These are phyloP conservation scores for Fusarium illudens DNA, from an alignment of 2,329 filamentous ascomycete species.

Conservation along the genomic window DNA sequence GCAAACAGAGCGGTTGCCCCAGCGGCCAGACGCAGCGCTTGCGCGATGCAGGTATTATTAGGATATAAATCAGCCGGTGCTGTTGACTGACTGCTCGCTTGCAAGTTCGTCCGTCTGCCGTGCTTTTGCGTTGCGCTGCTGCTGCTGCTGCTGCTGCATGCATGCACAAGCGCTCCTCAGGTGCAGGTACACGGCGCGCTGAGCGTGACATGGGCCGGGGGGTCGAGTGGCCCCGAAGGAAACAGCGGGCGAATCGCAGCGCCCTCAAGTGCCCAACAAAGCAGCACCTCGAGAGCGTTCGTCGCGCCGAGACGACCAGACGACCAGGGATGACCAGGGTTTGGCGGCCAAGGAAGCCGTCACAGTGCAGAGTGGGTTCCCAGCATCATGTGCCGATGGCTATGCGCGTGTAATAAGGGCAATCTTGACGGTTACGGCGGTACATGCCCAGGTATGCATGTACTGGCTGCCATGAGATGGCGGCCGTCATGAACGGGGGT, in stretches of 20 bases:
- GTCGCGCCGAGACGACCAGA: constrained; percentile 17
- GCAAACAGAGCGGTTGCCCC: constrained; percentile 8
- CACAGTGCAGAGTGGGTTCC: constrained; percentile 28
- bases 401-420: neutral
- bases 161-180: constrained; percentile 37
- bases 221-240: constrained; percentile 22
- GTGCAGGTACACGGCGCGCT: constrained; percentile 40
- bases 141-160: constrained; percentile 14
- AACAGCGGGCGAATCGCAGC: constrained; percentile 39
- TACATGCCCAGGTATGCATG: neutral
- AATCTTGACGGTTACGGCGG: neutral
- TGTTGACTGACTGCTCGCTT: constrained; percentile 21
- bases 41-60: neutral
- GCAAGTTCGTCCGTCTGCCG: constrained; percentile 21
- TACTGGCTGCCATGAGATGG: constrained; percentile 26
- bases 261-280: constrained; percentile 13
- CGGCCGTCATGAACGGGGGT: constrained; percentile 28
- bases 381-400: constrained; percentile 25
- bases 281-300: constrained; percentile 31
- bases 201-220: constrained; percentile 30
- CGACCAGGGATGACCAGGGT: constrained; percentile 15
- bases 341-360: constrained; percentile 3
- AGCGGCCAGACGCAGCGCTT: neutral
- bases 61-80: neutral
- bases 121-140: constrained; percentile 13